Base-by-base conservation (phyloP, 75 land plant genomes). In the Cryptomeria japonica region DNA sequence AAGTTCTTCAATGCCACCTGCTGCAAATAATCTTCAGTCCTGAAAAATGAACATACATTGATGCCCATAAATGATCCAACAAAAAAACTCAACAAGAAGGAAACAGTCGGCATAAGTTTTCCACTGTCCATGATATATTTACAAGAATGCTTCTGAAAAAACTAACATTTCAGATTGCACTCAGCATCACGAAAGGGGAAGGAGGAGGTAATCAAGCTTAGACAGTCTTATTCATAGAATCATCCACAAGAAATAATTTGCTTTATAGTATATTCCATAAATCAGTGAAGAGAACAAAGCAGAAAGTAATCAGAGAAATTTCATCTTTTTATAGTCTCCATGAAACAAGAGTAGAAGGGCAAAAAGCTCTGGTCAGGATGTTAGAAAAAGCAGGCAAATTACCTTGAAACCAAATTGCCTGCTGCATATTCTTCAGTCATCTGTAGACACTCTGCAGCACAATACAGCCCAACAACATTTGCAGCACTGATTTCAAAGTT, bases 401-500 rank as follows among this genome's bases (percentile, higher is more conserved):
- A 64, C 77, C 88, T 39, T 0, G 88, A 80, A 31, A 89, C 88
- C 6, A 96, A 92, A 88, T 93, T 96, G 32, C 77, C 85, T 1
- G 88, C 89, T 86, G 91, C 90, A 87, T 91, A 92, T 53, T 90
- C 89, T 25, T 96, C 96, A 9, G 93, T 90, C 97, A 96, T 96
- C 84, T 93, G 90, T 79, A 96, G 89, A 55, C 89, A 93, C 90
- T 96, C 95, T 14, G 97, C 96, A 7, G 95, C 95, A 84, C 97
- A 96, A 4, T 91, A 90, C 28, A 96, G 92, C 13, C 92, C 95
- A 10, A 91, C 96, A n/a, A 95, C 95, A 89, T 96, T 96, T 64
- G 91, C 86, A n/a, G 96, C 91, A 25, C 92, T 92, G 85, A 96
- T 95, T 93, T 96, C 97, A 68, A 96, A 96, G 85, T 93, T 95